phyloP scores from a whole-genome alignment of 2,329 filamentous ascomycete genomes.

The Cryphonectria parasitica region DNA sequence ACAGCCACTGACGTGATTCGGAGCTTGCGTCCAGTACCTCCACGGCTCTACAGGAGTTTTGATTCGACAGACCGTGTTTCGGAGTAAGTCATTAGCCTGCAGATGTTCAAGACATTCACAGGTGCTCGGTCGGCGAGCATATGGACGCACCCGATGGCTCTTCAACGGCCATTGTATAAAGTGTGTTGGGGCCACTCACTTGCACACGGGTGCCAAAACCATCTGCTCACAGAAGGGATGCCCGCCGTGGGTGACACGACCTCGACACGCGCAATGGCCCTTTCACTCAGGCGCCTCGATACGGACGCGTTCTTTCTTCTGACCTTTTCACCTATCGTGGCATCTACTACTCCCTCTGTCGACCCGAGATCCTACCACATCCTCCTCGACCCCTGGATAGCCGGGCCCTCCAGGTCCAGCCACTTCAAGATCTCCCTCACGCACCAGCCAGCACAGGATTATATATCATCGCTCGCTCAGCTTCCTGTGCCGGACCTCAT shows the following conservation, averaged over 20 bases:
- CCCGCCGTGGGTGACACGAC: background rate
- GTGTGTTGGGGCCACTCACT: background rate
- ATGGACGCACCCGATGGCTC: background rate
- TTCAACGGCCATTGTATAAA: background rate
- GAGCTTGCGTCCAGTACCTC: background rate
- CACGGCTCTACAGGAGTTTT: background rate
- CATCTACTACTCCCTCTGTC: slow-evolving; percentile 40
- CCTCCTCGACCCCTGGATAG: slow-evolving; percentile 73
- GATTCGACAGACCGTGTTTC: slow-evolving; percentile 1
- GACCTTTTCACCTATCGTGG: slow-evolving; percentile 60
- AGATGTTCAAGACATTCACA: slow-evolving; percentile 5
- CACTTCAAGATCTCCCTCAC: slow-evolving; percentile 65
- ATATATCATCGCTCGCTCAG: slow-evolving; percentile 55
- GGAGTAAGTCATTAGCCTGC: slow-evolving; percentile 6
- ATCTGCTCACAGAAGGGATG: background rate
- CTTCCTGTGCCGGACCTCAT: slow-evolving; percentile 50
- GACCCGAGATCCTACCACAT: slow-evolving; percentile 62
- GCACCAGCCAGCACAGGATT: slow-evolving; percentile 57
- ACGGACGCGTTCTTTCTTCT: slow-evolving; percentile 68
- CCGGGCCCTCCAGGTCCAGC: slow-evolving; percentile 62
- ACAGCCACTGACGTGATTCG: background rate
- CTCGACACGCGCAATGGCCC: slow-evolving; percentile 52
- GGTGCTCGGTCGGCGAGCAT: background rate
- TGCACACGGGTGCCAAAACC: background rate
- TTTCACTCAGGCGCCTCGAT: slow-evolving; percentile 67